Evolutionary conservation across 2,329 filamentous ascomycete species (phyloP).

Genomic region (Nemania sp.): DNA sequence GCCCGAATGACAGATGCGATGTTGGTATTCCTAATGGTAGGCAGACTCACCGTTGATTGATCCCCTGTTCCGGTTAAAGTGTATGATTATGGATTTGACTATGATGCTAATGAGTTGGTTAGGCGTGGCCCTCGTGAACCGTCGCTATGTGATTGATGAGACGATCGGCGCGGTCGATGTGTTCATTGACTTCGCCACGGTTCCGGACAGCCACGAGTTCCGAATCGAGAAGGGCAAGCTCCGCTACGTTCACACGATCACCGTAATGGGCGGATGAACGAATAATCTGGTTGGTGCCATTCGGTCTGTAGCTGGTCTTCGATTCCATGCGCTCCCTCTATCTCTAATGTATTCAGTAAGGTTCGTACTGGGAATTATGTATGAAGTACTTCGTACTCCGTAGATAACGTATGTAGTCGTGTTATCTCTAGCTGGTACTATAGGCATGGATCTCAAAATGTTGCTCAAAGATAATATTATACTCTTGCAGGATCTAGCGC

Average conservation of each 20-base stretch:
- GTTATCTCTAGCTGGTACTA: no score
- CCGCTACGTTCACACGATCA: conserved; percentile 41
- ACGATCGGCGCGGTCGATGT: conserved; percentile 37
- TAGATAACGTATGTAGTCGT: no score
- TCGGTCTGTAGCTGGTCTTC: neutral
- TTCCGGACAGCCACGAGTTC: conserved; percentile 43
- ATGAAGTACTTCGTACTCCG: no score
- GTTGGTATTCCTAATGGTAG: conserved; percentile 43
- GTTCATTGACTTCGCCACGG: conserved; percentile 38
- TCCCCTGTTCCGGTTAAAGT: no score
- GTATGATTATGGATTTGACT: no score
- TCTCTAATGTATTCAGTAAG: no score
- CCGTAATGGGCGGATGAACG: conserved; percentile 34
- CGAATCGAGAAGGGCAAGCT: conserved; percentile 40
- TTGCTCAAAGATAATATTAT: no score
- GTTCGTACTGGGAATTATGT: no score
- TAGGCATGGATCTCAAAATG: no score
- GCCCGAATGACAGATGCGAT: conserved; percentile 38
- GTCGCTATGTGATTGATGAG: conserved; percentile 40
- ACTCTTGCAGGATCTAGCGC: no score
- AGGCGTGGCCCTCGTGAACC: conserved; percentile 36
- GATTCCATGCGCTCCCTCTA: neutral
- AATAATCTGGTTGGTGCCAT: no score
- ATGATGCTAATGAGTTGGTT: neutral
- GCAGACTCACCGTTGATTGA: neutral